Base-by-base conservation (phyloP, 768 basidiomycete genomes). In the Roridomyces roridus region DNA sequence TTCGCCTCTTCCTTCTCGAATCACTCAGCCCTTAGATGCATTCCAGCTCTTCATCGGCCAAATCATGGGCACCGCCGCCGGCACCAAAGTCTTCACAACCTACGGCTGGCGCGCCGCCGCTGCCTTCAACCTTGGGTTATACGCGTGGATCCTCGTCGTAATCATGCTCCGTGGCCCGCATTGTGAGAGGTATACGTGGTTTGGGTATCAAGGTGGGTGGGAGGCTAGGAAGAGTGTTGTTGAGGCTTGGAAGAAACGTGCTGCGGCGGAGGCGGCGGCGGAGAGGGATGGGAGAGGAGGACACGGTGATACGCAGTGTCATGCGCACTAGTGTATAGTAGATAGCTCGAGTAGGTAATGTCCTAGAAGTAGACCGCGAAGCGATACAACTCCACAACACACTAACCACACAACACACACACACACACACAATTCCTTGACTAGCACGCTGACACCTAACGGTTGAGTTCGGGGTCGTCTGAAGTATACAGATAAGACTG, bases 11-110 rank as follows among this genome's bases (percentile, higher is more conserved):
- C 34, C n/a, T 18, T 14, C 21, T 42, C 45, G 50, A 43, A 20
- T 6, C 12, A 53, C 35, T 17, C 6, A 34, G 35, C n/a, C n/a
- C n/a, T n/a, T n/a, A 9, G 28, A 41, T 28, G 40, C 21, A 42
- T 6, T 18, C 15, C 43, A 82, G 81, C 71, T 89, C 26, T 91
- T 92, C 70, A 79, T 90, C 23, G 92, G 92, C 0, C 91, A 94
- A 74, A 88, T 93, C 10, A 86, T 89, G 72, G 92, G 92, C 17
- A 92, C 91, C 0, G 80, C 88, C 0, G 86, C 87, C 0, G 87
- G 91, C 26, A 88, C 90, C 0, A 70, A 82, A 31, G 80, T 94
- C 3, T 94, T 91, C 72, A 79, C 87, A 25, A 62, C 74, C 14
- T 74, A 83, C 61, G 92, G 92, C 15, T 93, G 90, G 90, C 78